phyloP scores from a whole-genome alignment of 2,329 filamentous ascomycete genomes.

The Penicillium polonicum region DNA sequence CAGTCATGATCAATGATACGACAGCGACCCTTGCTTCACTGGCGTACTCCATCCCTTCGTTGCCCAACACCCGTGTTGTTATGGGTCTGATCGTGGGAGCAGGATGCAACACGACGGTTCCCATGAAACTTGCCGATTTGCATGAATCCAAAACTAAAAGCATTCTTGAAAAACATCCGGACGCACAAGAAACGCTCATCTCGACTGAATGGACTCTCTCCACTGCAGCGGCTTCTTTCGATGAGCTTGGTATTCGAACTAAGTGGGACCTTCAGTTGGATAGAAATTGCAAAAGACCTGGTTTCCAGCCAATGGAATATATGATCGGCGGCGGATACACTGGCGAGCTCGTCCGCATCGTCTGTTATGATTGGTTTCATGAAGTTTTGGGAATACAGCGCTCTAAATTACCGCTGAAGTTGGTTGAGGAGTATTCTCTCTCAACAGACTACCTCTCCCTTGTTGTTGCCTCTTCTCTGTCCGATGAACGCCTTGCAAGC shows the following conservation, averaged over 20 bases:
- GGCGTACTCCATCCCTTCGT: constrained; percentile 64
- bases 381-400: constrained; percentile 39
- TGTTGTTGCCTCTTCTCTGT: constrained; percentile 54
- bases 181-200: constrained; percentile 63
- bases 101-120: constrained; percentile 73
- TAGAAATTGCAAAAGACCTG: constrained; percentile 61
- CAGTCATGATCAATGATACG: constrained; percentile 74
- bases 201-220: constrained; percentile 81
- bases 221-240: constrained; percentile 63
- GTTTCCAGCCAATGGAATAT: constrained; percentile 77
- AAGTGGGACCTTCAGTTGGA: constrained; percentile 68
- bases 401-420: constrained; percentile 51
- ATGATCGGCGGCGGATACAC: constrained; percentile 73
- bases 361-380: constrained; percentile 63
- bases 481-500: constrained; percentile 49
- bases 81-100: constrained; percentile 79
- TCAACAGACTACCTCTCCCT: constrained; percentile 70
- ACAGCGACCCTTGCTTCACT: constrained; percentile 76
- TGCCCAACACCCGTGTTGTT: constrained; percentile 59
- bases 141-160: constrained; percentile 58
- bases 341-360: constrained; percentile 68
- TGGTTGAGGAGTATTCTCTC: constrained; percentile 58
- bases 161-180: constrained; percentile 45
- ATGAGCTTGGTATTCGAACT: constrained; percentile 61
- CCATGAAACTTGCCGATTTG: constrained; percentile 61